Evolutionary conservation across 495 filamentous ascomycete species (phyloP).

Genomic region (Aspergillus ostianus): DNA sequence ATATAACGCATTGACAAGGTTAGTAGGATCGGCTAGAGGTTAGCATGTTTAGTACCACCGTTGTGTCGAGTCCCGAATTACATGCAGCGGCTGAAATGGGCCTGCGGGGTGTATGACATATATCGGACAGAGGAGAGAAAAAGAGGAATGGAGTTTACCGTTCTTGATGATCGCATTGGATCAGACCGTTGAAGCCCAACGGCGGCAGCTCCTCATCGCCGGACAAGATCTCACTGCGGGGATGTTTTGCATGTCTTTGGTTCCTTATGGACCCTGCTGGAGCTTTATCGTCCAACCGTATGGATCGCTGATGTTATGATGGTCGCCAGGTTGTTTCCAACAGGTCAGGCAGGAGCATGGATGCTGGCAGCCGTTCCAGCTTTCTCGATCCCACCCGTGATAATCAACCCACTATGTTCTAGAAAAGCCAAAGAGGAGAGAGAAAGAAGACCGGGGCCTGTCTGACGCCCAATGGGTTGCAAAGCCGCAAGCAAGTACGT

Average conservation of each 20-base stretch:
- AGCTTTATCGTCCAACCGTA: background rate
- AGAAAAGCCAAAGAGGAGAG: constrained; percentile 16
- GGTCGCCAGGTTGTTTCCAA: background rate
- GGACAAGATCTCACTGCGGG: background rate
- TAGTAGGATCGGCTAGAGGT: background rate
- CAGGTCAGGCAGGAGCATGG: constrained; percentile 15
- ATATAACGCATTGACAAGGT: background rate
- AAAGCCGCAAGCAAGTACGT: constrained; percentile 28
- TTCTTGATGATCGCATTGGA: background rate
- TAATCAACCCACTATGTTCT: constrained; percentile 18
- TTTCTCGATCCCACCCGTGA: constrained; percentile 10
- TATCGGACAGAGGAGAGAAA: background rate
- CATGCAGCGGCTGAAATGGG: background rate
- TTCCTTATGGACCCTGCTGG: background rate
- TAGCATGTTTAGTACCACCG: background rate
- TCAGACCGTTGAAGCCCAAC: background rate
- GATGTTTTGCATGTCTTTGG: background rate
- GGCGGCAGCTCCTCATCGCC: background rate
- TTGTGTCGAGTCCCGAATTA: background rate
- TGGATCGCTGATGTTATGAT: background rate
- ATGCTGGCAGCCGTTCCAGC: background rate
- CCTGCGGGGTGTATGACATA: background rate
- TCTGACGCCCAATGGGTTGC: constrained; percentile 23
- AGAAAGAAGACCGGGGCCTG: constrained; percentile 8
- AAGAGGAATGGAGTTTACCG: background rate